phyloP scores from a whole-genome alignment of 306 rosid genomes.

The Prunus kanzakura region DNA sequence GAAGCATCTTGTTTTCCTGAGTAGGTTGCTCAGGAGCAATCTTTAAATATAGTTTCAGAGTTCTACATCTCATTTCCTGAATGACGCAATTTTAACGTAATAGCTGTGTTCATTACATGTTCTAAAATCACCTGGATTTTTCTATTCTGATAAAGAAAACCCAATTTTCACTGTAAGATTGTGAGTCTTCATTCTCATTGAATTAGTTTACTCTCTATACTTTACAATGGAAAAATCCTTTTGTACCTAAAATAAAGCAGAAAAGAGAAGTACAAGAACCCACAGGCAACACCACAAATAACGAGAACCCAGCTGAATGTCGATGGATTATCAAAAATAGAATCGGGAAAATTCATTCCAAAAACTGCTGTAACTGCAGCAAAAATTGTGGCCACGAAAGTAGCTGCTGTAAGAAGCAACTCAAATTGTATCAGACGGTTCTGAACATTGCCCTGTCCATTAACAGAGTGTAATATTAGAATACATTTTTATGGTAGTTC shows the following conservation, averaged over 20 bases:
- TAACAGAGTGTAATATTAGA: conserved; percentile 13
- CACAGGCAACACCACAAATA: conserved; percentile 52
- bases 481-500: conserved; percentile 16
- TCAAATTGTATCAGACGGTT: conserved; percentile 87
- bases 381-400: conserved; percentile 70
- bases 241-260: conserved; percentile 64
- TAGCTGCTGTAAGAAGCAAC: conserved; percentile 90
- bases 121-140: not conserved
- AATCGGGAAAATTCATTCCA: conserved; percentile 72
- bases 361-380: conserved; percentile 81
- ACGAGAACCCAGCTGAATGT: conserved; percentile 62
- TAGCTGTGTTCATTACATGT: not conserved
- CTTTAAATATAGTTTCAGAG: not conserved
- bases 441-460: conserved; percentile 84
- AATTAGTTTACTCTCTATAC: conserved; percentile 4
- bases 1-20: no score
- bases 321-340: conserved; percentile 51
- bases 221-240: conserved; percentile 61
- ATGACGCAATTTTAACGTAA: not conserved
- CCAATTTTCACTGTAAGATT: not conserved
- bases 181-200: conserved; percentile 4
- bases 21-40: not conserved
- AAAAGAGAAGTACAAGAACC: conserved; percentile 49
- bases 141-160: not conserved
- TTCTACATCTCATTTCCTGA: not conserved